A percentile compares a stretch with the other conserved stretches of the same genome.
Evolutionary conservation across 306 rosid species (phyloP).

Genomic region (cucumber (Cucumis sativus)): DNA sequence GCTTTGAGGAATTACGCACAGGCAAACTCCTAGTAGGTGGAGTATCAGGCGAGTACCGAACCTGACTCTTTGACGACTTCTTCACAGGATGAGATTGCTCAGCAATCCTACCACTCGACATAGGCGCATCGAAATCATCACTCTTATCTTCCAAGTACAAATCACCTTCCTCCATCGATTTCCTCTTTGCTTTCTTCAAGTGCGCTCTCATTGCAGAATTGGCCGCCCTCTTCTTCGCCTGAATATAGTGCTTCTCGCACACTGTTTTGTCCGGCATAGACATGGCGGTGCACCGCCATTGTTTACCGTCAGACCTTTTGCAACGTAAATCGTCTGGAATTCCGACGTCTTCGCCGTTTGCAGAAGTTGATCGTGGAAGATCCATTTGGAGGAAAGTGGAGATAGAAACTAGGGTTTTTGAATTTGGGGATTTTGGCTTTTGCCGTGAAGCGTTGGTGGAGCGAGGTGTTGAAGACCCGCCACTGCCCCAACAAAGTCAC

Average conservation of each 20-base stretch:
- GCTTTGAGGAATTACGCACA: conserved; percentile 11
- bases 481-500: not conserved
- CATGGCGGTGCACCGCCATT: conserved; percentile 95
- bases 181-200: conserved; percentile 79
- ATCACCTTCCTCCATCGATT: conserved; percentile 50
- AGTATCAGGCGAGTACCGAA: conserved; percentile 42
- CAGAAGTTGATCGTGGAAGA: conserved; percentile 28
- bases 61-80: conserved; percentile 52
- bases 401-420: not conserved
- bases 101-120: conserved; percentile 21
- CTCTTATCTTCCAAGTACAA: conserved; percentile 55
- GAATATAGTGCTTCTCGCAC: conserved; percentile 95
- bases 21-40: conserved; percentile 25
- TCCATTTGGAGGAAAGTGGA: conserved; percentile 29
- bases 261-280: conserved; percentile 99
- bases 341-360: conserved; percentile 62
- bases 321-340: conserved; percentile 93
- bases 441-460: not conserved
- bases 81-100: conserved; percentile 29
- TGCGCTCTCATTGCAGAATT: conserved; percentile 97
- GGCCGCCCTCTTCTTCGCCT: conserved; percentile 94
- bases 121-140: conserved; percentile 56
- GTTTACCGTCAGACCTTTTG: conserved; percentile 97
- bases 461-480: not conserved
- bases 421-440: not conserved